These are phyloP conservation scores for Citrus cavaleriei DNA, from an alignment of 345 rosid genomes.

Conservation along the genomic window DNA sequence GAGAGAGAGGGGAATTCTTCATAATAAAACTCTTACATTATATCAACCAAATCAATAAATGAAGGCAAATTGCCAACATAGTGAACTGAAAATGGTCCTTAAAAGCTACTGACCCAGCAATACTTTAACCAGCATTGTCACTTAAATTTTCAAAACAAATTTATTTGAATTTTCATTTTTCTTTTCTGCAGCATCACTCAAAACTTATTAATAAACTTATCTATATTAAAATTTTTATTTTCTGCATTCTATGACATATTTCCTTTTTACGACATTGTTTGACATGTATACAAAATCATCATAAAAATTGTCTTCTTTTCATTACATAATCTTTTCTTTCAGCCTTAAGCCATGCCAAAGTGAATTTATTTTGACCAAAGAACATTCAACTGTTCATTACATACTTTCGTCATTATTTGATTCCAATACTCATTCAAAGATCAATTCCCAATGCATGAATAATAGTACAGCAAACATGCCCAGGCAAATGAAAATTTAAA, in stretches of 20 bases:
- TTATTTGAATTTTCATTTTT: not conserved
- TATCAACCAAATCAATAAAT: not conserved
- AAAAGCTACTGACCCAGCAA: not conserved
- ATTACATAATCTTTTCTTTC: not conserved
- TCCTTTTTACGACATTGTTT: not conserved
- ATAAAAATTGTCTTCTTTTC: not conserved
- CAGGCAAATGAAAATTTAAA: not conserved
- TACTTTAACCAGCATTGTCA: not conserved
- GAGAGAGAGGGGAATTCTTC: not conserved
- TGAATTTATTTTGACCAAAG: not conserved
- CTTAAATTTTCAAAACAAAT: not conserved
- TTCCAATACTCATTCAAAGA: not conserved
- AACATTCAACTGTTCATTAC: not conserved
- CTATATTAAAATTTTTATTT: not conserved
- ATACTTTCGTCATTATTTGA: not conserved
- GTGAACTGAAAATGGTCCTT: not conserved
- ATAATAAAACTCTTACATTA: not conserved
- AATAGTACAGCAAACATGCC: not conserved
- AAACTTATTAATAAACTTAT: not conserved
- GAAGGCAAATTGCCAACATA: not conserved
- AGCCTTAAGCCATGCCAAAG: not conserved
- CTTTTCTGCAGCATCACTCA: too few species aligned
- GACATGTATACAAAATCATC: not conserved
- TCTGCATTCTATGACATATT: too few species aligned
- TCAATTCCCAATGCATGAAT: not conserved